Evolutionary conservation across 345 rosid genomes (phyloP).

Genomic region (Linum usitatissimum): DNA sequence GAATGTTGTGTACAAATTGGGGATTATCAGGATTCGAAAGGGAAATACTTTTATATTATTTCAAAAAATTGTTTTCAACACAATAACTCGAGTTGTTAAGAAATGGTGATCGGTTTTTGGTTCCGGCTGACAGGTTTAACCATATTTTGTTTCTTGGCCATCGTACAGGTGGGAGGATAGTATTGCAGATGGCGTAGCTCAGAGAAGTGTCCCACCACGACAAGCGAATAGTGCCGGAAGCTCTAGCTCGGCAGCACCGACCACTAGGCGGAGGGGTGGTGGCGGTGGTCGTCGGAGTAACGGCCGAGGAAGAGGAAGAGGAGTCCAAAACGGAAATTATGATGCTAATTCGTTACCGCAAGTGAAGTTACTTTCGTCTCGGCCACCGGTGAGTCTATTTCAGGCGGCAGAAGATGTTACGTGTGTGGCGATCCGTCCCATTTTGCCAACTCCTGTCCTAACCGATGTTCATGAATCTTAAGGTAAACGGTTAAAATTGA

Average conservation of each 20-base stretch:
- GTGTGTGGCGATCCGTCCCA: slow-evolving; percentile 93
- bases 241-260: slow-evolving; percentile 21
- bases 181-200: slow-evolving; percentile 33
- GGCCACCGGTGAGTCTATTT: slow-evolving; percentile 76
- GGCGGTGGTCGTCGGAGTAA: slow-evolving; percentile 16
- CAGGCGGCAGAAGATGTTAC: slow-evolving; percentile 68
- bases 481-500: too few species aligned
- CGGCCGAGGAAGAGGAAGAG: slow-evolving; percentile 15
- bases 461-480: slow-evolving; percentile 35
- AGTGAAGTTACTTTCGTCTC: slow-evolving; percentile 50
- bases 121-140: neutral
- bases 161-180: slow-evolving; percentile 82
- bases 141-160: neutral
- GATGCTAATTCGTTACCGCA: slow-evolving; percentile 4
- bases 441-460: slow-evolving; percentile 77
- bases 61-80: too few species aligned
- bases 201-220: slow-evolving; percentile 22
- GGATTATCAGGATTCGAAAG: too few species aligned
- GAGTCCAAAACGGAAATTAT: slow-evolving; percentile 22
- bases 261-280: slow-evolving; percentile 33
- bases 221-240: slow-evolving; percentile 5
- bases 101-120: too few species aligned
- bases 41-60: too few species aligned
- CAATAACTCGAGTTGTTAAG: too few species aligned
- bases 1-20: too few species aligned